Evolutionary conservation across 495 filamentous ascomycete genomes (phyloP).

Genomic region (Podospora sp.): DNA sequence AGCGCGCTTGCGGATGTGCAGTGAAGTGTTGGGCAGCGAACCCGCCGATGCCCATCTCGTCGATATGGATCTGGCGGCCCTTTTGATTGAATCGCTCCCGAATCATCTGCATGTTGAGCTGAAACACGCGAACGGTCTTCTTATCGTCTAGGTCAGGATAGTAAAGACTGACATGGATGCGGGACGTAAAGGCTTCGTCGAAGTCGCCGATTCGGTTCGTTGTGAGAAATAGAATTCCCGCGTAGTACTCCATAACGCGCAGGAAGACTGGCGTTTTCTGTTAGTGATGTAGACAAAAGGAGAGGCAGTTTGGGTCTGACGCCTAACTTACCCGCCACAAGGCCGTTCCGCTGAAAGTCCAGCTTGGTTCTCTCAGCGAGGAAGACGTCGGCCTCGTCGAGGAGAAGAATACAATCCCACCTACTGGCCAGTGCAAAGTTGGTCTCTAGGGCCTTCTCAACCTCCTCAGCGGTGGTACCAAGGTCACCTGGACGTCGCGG

Average conservation of each 20-base stretch:
- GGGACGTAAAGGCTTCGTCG: conserved; percentile 1
- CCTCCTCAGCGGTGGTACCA: neutral
- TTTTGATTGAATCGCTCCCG: neutral
- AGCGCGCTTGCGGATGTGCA: neutral
- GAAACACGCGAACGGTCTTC: neutral
- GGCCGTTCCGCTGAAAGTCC: neutral
- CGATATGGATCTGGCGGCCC: too few relatives aligned
- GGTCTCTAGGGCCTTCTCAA: neutral
- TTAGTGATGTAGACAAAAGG: neutral
- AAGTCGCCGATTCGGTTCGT: neutral
- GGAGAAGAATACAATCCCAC: neutral
- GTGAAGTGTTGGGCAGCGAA: too few relatives aligned
- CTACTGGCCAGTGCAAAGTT: neutral
- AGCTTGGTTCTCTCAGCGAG: neutral
- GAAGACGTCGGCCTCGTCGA: neutral
- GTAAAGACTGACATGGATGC: neutral
- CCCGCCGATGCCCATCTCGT: neutral
- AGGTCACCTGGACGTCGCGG: too few relatives aligned
- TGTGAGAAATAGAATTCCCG: neutral
- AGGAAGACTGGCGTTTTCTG: neutral
- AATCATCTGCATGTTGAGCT: neutral
- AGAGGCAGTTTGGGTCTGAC: too few relatives aligned
- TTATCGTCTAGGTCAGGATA: neutral
- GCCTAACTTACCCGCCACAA: neutral
- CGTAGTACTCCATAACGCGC: neutral